Conservation (phyloP, 1,284 basidiomycete species). For the Pisolithus thermaeus region DNA sequence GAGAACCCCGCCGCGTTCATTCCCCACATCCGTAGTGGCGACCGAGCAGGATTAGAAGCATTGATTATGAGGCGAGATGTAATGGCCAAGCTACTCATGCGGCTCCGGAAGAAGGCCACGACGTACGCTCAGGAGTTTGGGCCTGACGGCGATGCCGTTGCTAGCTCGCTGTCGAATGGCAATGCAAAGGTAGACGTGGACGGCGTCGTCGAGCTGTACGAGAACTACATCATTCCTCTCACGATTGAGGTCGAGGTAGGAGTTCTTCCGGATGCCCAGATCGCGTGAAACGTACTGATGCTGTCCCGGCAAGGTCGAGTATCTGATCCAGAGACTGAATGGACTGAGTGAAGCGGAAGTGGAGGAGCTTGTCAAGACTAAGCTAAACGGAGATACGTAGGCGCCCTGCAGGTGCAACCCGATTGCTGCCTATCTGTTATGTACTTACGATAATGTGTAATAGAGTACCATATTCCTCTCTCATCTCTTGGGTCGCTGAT, state of each 20-base stretch:
- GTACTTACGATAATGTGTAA: no score
- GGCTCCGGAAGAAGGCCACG: conserved; percentile 86
- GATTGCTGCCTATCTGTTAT: not conserved
- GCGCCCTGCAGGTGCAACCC: no score
- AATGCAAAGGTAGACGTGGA: conserved; percentile 85
- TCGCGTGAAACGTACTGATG: not conserved
- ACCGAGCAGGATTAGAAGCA: conserved; percentile 70
- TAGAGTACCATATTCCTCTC: not conserved
- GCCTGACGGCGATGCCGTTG: conserved; percentile 56
- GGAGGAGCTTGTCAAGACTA: conserved; percentile 45
- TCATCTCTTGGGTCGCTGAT: not conserved
- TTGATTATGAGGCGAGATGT: conserved; percentile 97
- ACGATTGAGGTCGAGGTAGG: conserved; percentile 98
- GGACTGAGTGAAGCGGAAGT: conserved; percentile 77
- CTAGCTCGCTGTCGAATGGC: conserved; percentile 22
- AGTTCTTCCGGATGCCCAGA: conserved; percentile 6
- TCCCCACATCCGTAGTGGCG: conserved; percentile 79
- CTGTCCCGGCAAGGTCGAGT: conserved; percentile 67
- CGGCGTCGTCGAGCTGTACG: conserved; percentile 88
- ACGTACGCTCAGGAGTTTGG: conserved; percentile 92
- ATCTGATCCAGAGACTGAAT: conserved; percentile 80
- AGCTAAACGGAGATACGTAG: not conserved
- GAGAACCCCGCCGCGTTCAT: conserved; percentile 84
- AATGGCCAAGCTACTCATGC: conserved; percentile 80
- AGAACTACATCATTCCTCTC: conserved; percentile 92